A percentile compares a stretch with the other conserved stretches of the same genome.
These are phyloP conservation scores for Jaenimonas drosophilae DNA, from an alignment of 208 protist species.

Conservation along the genomic window DNA sequence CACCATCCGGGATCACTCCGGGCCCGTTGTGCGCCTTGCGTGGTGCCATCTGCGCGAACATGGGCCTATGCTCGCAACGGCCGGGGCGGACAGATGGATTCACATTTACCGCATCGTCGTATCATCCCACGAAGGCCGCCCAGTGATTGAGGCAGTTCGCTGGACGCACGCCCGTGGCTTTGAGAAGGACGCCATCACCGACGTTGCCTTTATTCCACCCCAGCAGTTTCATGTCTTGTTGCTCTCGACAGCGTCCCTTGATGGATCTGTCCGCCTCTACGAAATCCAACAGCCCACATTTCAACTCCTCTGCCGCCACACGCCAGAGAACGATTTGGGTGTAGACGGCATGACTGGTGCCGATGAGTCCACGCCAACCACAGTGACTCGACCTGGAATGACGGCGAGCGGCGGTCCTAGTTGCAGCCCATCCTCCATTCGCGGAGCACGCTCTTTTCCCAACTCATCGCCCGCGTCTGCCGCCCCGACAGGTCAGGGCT, in stretches of 20 bases:
- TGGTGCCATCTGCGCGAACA: constrained; percentile 82
- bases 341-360: too few species aligned
- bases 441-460: too few species aligned
- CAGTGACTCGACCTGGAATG: too few species aligned
- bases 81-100: constrained; percentile 75
- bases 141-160: constrained; percentile 31
- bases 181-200: constrained; percentile 85
- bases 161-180: constrained; percentile 60
- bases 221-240: constrained; percentile 69
- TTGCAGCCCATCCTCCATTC: too few species aligned
- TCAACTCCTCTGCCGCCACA: too few species aligned
- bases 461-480: not conserved
- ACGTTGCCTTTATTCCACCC: constrained; percentile 80
- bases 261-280: constrained; percentile 81
- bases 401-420: too few species aligned
- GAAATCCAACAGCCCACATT: constrained; percentile 65
- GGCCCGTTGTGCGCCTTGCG: constrained; percentile 61
- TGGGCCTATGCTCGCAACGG: constrained; percentile 71
- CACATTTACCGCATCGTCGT: constrained; percentile 78
- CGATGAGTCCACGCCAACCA: too few species aligned
- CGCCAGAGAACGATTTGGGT: constrained; percentile 47
- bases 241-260: constrained; percentile 78
- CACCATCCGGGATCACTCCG: constrained; percentile 65
- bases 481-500: constrained; percentile 7
- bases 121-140: constrained; percentile 36